Evolutionary conservation across 2,329 filamentous ascomycete species (phyloP).

Genomic region (Microascus cirrosus): DNA sequence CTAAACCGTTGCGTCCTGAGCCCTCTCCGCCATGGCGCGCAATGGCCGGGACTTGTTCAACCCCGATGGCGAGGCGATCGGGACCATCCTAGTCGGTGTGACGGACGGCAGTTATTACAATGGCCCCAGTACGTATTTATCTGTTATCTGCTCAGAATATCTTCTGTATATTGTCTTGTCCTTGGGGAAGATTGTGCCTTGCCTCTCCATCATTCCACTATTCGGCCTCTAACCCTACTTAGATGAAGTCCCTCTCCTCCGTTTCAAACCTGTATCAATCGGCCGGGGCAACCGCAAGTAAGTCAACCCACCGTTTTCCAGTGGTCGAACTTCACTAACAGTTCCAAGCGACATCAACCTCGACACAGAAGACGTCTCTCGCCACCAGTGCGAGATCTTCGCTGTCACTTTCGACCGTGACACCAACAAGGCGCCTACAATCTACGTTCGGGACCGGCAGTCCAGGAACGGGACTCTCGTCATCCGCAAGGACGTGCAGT

Average conservation of each 20-base stretch:
- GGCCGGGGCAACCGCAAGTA: slow-evolving; percentile 5
- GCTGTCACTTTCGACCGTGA: slow-evolving; percentile 1
- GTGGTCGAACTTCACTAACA: not conserved
- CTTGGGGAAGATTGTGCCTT: not conserved
- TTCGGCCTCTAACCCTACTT: not conserved
- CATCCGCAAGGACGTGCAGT: not conserved
- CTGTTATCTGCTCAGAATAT: not conserved
- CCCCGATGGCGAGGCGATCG: not conserved
- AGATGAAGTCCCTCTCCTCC: slow-evolving; percentile 6
- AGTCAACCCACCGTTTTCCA: not conserved
- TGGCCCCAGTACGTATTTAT: slow-evolving; percentile 2
- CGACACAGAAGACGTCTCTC: slow-evolving; percentile 4
- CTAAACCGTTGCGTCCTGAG: not conserved
- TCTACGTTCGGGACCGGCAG: slow-evolving; percentile 45
- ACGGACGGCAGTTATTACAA: not conserved
- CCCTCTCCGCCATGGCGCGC: not conserved
- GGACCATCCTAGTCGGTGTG: not conserved
- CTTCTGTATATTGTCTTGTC: not conserved
- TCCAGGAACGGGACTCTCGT: slow-evolving; percentile 31
- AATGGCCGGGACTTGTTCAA: not conserved
- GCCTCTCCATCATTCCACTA: not conserved
- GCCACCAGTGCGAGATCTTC: slow-evolving; percentile 8
- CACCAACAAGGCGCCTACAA: slow-evolving; percentile 1
- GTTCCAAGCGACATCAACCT: slow-evolving; percentile 3
- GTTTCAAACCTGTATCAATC: not conserved